A percentile compares a stretch with the other conserved stretches of the same genome.
These are phyloP conservation scores for Streptanthus diversifolius DNA, from an alignment of 345 rosid genomes.

Conservation along the genomic window DNA sequence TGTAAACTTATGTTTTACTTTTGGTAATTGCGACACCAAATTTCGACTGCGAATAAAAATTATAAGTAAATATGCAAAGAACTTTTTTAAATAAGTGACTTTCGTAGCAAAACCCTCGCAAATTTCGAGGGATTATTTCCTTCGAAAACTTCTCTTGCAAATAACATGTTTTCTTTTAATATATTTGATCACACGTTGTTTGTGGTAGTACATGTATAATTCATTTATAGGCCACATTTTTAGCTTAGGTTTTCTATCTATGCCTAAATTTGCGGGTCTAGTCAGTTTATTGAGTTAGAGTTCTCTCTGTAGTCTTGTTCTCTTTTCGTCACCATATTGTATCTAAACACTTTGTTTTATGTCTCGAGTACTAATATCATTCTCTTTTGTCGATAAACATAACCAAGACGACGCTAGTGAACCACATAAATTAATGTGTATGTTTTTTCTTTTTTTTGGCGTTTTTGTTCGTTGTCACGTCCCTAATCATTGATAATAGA, in stretches of 20 bases:
- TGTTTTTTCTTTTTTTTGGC: background rate
- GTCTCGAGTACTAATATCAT: background rate
- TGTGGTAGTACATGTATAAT: background rate
- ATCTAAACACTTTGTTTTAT: background rate
- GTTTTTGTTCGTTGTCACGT: background rate
- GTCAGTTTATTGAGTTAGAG: background rate
- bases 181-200: background rate
- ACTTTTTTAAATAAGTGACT: background rate
- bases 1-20: background rate
- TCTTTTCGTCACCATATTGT: background rate
- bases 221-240: background rate
- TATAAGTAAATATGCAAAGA: background rate
- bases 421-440: background rate
- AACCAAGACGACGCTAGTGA: no score
- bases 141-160: background rate
- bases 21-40: background rate
- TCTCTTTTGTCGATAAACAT: background rate
- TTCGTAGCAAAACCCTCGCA: background rate
- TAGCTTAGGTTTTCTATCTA: background rate
- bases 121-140: background rate
- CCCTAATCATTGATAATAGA: background rate
- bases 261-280: no score
- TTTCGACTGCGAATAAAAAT: background rate
- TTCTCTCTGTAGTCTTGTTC: no score
- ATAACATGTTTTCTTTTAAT: background rate